Base-by-base conservation (phyloP, 2,329 filamentous ascomycete genomes). In the Geosmithia morbida region DNA sequence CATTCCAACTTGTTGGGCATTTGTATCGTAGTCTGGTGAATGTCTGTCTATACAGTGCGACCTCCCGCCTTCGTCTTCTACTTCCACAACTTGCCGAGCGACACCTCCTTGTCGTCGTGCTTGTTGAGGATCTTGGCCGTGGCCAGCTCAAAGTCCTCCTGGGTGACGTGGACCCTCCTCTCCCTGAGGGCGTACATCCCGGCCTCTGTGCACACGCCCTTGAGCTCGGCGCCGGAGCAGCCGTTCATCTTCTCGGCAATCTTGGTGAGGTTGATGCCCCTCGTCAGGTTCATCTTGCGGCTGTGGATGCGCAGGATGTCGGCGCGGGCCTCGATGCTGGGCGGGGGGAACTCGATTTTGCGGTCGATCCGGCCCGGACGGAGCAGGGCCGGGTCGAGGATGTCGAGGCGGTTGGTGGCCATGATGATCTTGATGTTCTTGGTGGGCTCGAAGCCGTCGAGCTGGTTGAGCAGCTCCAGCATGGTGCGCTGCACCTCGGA, bases 401-500 rank as follows among this genome's bases (percentile, higher is more conserved):
- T 97, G 59, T 98, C 92, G 53, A 98, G 78, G 63, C 92, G 86
- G 68, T 98, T 98, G 45, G 92, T 98, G 48, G 92, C 92, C 90
- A 98, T 98, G 70, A 98, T 94, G 65, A 98, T 87, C 69, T 98
- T 98, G 80, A 98, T 98, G 69, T 97, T 97, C 74, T 98, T 98
- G 44, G 90, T 97, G 6, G 92, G 92, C 68, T 97, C 92, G 67
- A 98, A 98, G 46, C 92, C 92, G 62, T 98, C 92, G 51, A 98
- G 79, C 72, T 98, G 92, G 71, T 98, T 98, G 54, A 98, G 80
- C 51, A 98, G 74, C 66, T 98, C 92, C 68, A 98, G 70, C 92
- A 98, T 98, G 44, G 92, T 98, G 59, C 92, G 83, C 70, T 98
- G 92, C 47, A 98, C 92, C 67, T 98, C 92, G 1, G 89, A 96